Evolutionary conservation across 495 filamentous ascomycete genomes (phyloP).

Genomic region (Apiosordaria backusii): DNA sequence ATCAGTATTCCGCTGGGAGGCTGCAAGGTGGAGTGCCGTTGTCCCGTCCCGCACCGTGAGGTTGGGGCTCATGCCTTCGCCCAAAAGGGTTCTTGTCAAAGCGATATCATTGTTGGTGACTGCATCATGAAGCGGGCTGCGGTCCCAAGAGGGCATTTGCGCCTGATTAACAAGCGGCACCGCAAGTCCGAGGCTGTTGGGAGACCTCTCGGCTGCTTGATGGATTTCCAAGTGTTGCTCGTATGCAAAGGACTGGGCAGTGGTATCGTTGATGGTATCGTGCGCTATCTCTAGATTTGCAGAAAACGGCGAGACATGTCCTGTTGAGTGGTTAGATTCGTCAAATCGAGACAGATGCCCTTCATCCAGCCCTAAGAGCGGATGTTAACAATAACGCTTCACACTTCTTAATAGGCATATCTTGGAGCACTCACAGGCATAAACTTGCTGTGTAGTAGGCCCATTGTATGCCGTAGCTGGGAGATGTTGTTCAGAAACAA

Average conservation of each 20-base stretch:
- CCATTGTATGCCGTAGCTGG: not conserved
- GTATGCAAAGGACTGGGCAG: not conserved
- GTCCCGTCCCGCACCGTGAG: slow-evolving; percentile 11
- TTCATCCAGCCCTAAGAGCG: not conserved
- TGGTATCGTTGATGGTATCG: not conserved
- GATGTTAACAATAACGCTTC: not conserved
- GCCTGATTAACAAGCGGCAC: not conserved
- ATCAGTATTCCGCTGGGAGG: slow-evolving; percentile 13
- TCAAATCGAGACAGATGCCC: not conserved
- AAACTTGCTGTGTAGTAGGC: not conserved
- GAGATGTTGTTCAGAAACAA: not conserved
- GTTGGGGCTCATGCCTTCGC: slow-evolving; percentile 5
- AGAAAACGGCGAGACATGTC: not conserved
- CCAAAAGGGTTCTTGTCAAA: not conserved
- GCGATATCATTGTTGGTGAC: slow-evolving; percentile 11
- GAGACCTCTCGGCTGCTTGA: not conserved
- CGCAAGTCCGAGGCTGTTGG: not conserved
- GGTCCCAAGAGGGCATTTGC: not conserved
- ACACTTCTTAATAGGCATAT: not conserved
- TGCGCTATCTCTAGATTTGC: not conserved
- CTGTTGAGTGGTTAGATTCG: not conserved
- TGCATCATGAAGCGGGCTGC: slow-evolving; percentile 15
- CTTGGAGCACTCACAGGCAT: not conserved
- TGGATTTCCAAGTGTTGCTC: not conserved
- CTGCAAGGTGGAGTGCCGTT: slow-evolving; percentile 20